phyloP scores from a whole-genome alignment of 2,329 filamentous ascomycete genomes.

The Neophaeococcomyces mojaviensis region DNA sequence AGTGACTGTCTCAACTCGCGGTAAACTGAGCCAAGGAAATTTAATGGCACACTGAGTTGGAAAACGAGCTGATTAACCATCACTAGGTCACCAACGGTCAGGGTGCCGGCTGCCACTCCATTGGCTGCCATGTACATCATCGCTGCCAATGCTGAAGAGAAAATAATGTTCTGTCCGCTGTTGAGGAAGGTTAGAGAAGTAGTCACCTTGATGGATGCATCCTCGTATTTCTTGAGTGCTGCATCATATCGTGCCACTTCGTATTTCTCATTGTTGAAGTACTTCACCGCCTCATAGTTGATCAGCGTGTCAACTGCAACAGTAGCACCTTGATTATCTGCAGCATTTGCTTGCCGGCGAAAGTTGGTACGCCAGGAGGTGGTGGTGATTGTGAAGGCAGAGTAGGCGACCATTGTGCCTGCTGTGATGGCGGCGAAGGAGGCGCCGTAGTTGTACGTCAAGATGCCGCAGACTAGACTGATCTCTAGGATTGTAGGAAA shows the following conservation, averaged over 20 bases:
- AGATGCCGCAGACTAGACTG: conserved; percentile 85
- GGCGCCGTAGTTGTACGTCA: conserved; percentile 90
- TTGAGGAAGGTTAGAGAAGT: conserved; percentile 91
- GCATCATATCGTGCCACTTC: conserved; percentile 87
- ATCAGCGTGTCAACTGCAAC: conserved; percentile 94
- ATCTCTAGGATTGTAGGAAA: conserved; percentile 92
- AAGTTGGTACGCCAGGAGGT: conserved; percentile 98
- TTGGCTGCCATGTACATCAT: conserved; percentile 98
- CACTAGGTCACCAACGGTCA: conserved; percentile 92
- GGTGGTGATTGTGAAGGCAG: conserved; percentile 93
- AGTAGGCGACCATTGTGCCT: conserved; percentile 85
- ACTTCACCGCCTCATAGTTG: conserved; percentile 98
- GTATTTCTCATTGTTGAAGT: conserved; percentile 98
- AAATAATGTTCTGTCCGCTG: conserved; percentile 93
- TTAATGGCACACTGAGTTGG: conserved; percentile 90
- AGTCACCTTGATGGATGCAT: conserved; percentile 91
- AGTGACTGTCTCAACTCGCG: conserved; percentile 89
- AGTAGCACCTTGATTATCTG: conserved; percentile 90
- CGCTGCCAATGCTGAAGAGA: conserved; percentile 81
- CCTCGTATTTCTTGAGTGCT: conserved; percentile 78
- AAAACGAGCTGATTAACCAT: conserved; percentile 99
- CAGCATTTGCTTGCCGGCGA: conserved; percentile 86
- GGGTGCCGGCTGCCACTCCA: conserved; percentile 69
- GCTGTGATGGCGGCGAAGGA: conserved; percentile 88
- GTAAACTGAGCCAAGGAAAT: conserved; percentile 97